Evolutionary conservation across 2,329 filamentous ascomycete species (phyloP), one percentile per base, ranked within the genome.

Genomic region (Colletotrichum falcatum): DNA sequence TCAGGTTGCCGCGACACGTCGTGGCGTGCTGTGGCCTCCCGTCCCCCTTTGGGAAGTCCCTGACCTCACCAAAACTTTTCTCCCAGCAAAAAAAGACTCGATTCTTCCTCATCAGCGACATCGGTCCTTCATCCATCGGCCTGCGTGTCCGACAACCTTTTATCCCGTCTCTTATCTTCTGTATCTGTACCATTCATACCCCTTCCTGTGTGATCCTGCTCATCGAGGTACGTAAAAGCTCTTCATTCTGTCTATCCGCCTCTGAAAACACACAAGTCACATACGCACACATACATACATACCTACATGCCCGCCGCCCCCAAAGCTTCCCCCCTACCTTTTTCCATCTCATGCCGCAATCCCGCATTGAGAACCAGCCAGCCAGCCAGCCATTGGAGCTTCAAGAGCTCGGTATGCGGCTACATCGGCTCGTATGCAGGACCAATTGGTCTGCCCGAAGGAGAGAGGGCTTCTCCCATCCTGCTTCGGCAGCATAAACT

Each of bases 91-190:
- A 23, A 46, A 44, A 61, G 37, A 63, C n/a, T 33, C 20, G 5
- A 23, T 59, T 68, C 44, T 59, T 62, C 55, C 64, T 42, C 67
- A 67, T 51, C 67, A 58, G 56, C 55, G 60, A 62, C 62, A 53
- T 48, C 54, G 49, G 8, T 30, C 60, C 61, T 65, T 65, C 35
- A 18, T 70, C 55, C 49, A 39, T 44, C 46, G 51, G 55, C 59
- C 58, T 65, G 62, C 61, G 66, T 73, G 70, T 70, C 46, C 61
- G 71, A 42, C 72, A 67, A 46, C 16, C 79, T 83, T 78, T 78
- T 80, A 76, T 77, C 79, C 77, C 81, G 80, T 75, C 78, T 82
- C 75, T 79, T 79, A 75, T 78, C 79, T 77, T 80, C 81, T 53
- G 39, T 46, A 56, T n/a, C 56, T 71, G 58, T 71, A 68, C 30